These are phyloP conservation scores for Chlamydomonas urium DNA, from an alignment of 139 green algal genomes.

Conservation along the genomic window DNA sequence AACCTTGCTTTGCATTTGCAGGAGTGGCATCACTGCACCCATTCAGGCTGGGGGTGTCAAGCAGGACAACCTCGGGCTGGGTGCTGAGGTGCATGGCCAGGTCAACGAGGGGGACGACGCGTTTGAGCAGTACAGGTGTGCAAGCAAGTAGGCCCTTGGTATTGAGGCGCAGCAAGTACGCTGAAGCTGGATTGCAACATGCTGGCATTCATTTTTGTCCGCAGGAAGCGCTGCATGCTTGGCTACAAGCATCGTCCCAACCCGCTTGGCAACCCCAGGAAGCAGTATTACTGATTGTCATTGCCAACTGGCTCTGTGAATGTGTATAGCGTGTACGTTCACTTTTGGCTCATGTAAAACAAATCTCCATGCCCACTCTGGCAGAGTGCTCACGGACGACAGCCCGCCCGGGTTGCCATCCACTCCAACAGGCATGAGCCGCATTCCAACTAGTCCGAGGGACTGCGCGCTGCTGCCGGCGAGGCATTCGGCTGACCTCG, in stretches of 20 bases:
- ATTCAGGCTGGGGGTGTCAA: not conserved
- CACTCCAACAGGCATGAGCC: no score
- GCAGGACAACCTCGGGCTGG: constrained; percentile 46
- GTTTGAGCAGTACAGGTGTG: constrained; percentile 50
- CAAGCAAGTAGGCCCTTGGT: no score
- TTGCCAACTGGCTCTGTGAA: no score
- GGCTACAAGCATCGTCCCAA: constrained; percentile 73
- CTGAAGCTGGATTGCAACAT: constrained; percentile 16
- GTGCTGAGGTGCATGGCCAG: constrained; percentile 34
- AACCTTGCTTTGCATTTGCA: not conserved
- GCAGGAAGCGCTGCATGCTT: constrained; percentile 70
- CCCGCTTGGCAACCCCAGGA: constrained; percentile 66
- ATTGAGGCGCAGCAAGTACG: not conserved
- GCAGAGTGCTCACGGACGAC: no score
- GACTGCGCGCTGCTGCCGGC: no score
- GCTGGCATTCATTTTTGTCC: no score
- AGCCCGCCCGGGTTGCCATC: no score
- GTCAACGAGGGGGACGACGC: constrained; percentile 51
- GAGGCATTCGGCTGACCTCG: no score
- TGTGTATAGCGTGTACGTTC: no score
- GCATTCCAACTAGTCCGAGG: no score
- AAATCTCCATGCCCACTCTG: no score
- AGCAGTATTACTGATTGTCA: constrained; percentile 64
- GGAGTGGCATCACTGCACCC: constrained; percentile 10
- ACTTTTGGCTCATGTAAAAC: no score